A percentile compares a stretch with the other conserved stretches of the same genome.
Conservation (phyloP, 108 stramenopile species). For the Skeletonema tropicum region DNA sequence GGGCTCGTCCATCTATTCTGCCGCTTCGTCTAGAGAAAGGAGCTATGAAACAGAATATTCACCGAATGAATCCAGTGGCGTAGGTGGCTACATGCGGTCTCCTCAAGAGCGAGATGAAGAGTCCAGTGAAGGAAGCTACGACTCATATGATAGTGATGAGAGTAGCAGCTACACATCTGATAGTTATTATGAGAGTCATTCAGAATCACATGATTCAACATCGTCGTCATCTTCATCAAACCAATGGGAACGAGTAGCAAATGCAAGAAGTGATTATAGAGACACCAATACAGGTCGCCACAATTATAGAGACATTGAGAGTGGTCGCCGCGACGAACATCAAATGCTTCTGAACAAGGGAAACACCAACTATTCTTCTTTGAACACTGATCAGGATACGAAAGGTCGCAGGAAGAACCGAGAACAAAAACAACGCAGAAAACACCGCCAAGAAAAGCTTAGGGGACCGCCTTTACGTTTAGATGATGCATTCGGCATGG, state of each 20-base stretch:
- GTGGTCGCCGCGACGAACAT: conserved; percentile 10
- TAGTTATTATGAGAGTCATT: conserved; percentile 14
- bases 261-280: conserved; percentile 4
- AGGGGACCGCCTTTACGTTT: conserved; percentile 24
- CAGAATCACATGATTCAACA: not conserved
- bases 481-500: conserved; percentile 31
- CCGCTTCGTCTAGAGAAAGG: not conserved
- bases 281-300: conserved; percentile 3
- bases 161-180: conserved; percentile 19
- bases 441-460: conserved; percentile 7
- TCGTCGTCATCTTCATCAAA: conserved; percentile 13
- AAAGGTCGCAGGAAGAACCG: not conserved
- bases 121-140: conserved; percentile 24
- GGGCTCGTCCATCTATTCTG: not conserved
- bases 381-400: not conserved
- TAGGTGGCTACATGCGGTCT: not conserved
- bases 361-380: conserved; percentile 1
- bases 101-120: not conserved
- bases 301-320: conserved; percentile 1
- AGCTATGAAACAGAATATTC: not conserved
- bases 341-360: conserved; percentile 11
- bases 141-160: conserved; percentile 13
- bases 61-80: not conserved
- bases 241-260: conserved; percentile 18
- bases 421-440: not conserved